Conservation (phyloP, 345 rosid genomes). For the Schrenkiella parvula region DNA sequence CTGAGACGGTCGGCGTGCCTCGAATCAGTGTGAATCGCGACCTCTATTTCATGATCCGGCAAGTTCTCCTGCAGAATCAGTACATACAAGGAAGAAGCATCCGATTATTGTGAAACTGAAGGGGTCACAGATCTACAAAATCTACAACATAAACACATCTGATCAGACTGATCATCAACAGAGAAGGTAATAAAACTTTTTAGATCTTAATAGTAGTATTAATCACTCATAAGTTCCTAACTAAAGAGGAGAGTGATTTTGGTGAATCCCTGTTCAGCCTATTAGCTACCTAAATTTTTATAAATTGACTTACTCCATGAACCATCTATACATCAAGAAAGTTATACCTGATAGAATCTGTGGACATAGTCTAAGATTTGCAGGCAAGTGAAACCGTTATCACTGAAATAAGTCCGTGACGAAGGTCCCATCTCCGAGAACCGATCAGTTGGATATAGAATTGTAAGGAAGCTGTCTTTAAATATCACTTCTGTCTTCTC, state of each 20-base stretch:
- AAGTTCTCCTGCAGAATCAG: constrained; percentile 61
- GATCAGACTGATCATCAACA: not conserved
- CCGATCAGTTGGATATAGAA: constrained; percentile 77
- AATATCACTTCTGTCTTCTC: constrained; percentile 72
- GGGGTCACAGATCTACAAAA: not conserved
- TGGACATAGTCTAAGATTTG: constrained; percentile 68
- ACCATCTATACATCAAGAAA: not conserved
- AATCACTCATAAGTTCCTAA: not conserved
- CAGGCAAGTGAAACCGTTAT: constrained; percentile 70
- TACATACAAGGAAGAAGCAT: not conserved
- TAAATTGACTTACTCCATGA: not conserved
- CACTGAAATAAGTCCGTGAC: constrained; percentile 77
- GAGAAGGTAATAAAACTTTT: not conserved
- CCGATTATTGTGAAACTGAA: constrained; percentile 7
- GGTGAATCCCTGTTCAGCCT: not conserved
- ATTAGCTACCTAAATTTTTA: not conserved
- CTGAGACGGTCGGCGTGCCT: constrained; percentile 82
- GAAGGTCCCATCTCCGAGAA: constrained; percentile 94
- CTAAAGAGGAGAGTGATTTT: not conserved
- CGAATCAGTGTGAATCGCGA: constrained; percentile 81
- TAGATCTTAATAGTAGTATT: not conserved
- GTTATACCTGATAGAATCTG: constrained; percentile 80
- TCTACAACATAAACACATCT: not conserved
- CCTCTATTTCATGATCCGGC: constrained; percentile 58
- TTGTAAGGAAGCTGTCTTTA: constrained; percentile 69